phyloP scores from a whole-genome alignment of 306 rosid species.

The Vigna mungo region DNA sequence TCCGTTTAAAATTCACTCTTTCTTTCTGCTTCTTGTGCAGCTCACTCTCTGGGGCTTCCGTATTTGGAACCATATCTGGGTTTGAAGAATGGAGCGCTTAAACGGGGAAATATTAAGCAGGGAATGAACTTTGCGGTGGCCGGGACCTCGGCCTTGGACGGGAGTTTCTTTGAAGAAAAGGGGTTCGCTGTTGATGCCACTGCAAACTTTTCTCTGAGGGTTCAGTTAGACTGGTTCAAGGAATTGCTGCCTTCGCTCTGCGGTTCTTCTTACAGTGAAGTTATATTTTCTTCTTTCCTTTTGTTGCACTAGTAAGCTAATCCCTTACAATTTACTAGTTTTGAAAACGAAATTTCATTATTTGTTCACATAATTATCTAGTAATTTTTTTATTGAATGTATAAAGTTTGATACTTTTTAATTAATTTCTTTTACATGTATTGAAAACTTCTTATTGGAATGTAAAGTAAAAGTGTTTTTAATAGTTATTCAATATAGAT shows the following conservation, averaged over 20 bases:
- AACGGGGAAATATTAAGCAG: neutral
- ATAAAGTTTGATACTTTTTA: neutral
- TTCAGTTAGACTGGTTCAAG: conserved; percentile 65
- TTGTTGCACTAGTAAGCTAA: neutral
- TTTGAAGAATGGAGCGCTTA: conserved; percentile 26
- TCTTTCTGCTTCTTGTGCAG: conserved; percentile 32
- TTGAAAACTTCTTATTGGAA: too few species aligned
- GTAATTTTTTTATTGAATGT: neutral
- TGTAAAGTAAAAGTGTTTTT: too few species aligned
- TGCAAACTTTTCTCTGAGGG: conserved; percentile 53
- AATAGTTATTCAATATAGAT: too few species aligned
- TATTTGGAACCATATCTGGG: conserved; percentile 55
- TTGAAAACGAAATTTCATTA: neutral
- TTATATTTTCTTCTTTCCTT: neutral
- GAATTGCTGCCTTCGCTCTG: conserved; percentile 54
- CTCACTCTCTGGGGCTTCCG: conserved; percentile 56
- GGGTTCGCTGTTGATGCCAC: conserved; percentile 32
- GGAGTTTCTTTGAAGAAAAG: conserved; percentile 46
- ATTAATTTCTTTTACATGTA: too few species aligned
- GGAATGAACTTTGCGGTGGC: conserved; percentile 69
- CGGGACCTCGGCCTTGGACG: conserved; percentile 66
- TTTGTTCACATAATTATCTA: neutral
- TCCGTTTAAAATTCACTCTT: neutral
- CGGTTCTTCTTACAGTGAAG: conserved; percentile 55
- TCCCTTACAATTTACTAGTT: neutral